Evolutionary conservation across 164 flowering plant species (phyloP).

Genomic region (Stephania japonica): DNA sequence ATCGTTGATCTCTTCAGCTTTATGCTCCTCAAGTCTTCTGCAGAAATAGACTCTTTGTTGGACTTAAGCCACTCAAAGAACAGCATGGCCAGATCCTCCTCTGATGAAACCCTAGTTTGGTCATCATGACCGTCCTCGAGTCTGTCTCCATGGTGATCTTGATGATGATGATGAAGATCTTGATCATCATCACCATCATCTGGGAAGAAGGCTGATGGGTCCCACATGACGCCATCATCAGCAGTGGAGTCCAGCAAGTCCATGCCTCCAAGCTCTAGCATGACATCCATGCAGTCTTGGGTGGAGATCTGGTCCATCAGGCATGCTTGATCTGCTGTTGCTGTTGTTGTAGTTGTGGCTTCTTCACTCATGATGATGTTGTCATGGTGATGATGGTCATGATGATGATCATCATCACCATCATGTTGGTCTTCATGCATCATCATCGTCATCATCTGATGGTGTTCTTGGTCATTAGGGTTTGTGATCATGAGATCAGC

Average conservation of each 20-base stretch:
- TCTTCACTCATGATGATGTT: not conserved
- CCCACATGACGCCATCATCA: conserved; percentile 45
- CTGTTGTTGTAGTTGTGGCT: conserved; percentile 7
- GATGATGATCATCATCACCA: too few relatives aligned
- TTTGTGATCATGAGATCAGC: conserved; percentile 13
- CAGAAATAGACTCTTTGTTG: conserved; percentile 78
- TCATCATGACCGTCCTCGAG: not conserved
- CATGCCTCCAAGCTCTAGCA: conserved; percentile 74
- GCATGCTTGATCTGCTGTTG: conserved; percentile 18
- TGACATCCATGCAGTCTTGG: conserved; percentile 48
- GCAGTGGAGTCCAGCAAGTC: conserved; percentile 44
- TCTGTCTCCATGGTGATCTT: not conserved
- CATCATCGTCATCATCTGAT: conserved; percentile 4
- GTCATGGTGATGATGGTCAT: conserved; percentile 26
- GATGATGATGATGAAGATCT: conserved; percentile 1
- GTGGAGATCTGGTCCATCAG: conserved; percentile 29
- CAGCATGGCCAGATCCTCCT: conserved; percentile 64
- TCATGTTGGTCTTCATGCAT: too few relatives aligned
- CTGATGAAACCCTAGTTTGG: not conserved
- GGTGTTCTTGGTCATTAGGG: conserved; percentile 29
- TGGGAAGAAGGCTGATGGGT: conserved; percentile 47
- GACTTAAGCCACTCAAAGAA: conserved; percentile 90
- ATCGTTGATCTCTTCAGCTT: conserved; percentile 76
- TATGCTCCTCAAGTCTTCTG: conserved; percentile 81
- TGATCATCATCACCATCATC: conserved; percentile 21